Evolutionary conservation across 148 eudicot species (phyloP), one percentile per base, ranked within the genome.

Genomic region (Amaranthus palmeri): DNA sequence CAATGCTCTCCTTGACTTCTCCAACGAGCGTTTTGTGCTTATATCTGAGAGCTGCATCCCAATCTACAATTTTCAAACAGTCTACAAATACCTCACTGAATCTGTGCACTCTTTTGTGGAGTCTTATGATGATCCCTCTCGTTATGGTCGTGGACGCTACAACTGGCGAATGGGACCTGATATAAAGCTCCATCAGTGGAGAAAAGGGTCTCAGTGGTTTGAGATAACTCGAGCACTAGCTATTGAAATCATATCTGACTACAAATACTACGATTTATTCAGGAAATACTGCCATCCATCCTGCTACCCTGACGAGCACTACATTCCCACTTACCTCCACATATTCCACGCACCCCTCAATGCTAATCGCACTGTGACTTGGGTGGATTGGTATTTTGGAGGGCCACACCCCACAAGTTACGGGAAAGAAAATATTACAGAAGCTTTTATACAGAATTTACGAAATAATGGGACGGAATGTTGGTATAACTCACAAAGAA

Each of bases 11-110:
- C 90, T 89, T 0, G 97, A 89, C 80, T 89, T 85, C 76, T 92
- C 95, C 59, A 92, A 87, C 3, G 90, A 92, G 50, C 87, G 92
- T 3, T 87, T 89, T 70, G 80, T 87, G 70, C 95, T 92, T 5
- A 79, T 92, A 7, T 92, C 97, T 0, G 92, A 92, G 78, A 89
- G 95, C 72, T 91, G 95, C 84, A 89, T 92, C 74, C 95, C 95
- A 0, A 73, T 91, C 3, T 87, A 87, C 85, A 82, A 84, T 62
- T 89, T 91, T 79, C 82, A 80, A 58, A 86, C 86, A 4, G 84
- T 89, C 44, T 89, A 92, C 84, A 80, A 81, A 18, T 87, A 92
- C 78, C 95, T 92, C 74, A 81, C 78, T 13, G 76, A 72, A 42
- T 89, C 97, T n/a, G 12, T 1, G 13, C 85, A 87, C 54, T 89